Base-by-base conservation (phyloP, 2,329 filamentous ascomycete species). In the Gnomoniopsis smithogilvyi region DNA sequence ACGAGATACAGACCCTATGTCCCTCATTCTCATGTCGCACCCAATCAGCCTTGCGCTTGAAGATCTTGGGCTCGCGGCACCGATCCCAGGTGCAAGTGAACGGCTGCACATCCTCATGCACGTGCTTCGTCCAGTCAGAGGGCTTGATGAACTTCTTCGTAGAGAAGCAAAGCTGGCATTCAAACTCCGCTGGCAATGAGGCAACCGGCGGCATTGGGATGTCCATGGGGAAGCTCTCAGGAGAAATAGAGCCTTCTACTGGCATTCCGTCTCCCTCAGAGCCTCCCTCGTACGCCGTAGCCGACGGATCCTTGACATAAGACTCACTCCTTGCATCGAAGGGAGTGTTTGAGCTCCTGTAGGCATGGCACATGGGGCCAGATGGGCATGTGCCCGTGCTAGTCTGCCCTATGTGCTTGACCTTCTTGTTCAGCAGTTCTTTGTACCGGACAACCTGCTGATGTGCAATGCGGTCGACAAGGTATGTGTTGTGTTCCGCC, bases 11-110 rank as follows among this genome's bases (percentile, higher is more conserved):
- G 50, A 62, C 60, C 46, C 93, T 85, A 70, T 97, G 93, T 26
- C 90, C 87, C 73, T 97, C 93, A 66, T 94, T 96, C 70, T 96
- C 93, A 68, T 97, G 93, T 33, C 93, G 85, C 22, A 96, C 92
- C 93, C 93, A 97, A 70, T 97, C 93, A 15, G 93, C 93, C 74
- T 96, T 97, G 51, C 92, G 85, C 74, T 96, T 96, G 79, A 96
- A 97, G 38, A 91, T 92, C 73, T 96, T 96, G 19, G 90, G 87
- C 51, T 96, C 92, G 10, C 84, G 83, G 69, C 93, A 96, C 53
- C 85, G 81, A 2, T 89, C 86, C 77, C 94, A 96, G 0, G 92
- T 96, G 73, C 93, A 97, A 3, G 91, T 96, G 66, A 96, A 96
- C 0, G 93, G 93, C 69, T 95, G 90, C 1, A 96, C 86, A 70